Percentiles rank a stretch among this genome's conserved stretches.
Conservation (phyloP, 345 rosid genomes). For the Microcos paniculata region DNA sequence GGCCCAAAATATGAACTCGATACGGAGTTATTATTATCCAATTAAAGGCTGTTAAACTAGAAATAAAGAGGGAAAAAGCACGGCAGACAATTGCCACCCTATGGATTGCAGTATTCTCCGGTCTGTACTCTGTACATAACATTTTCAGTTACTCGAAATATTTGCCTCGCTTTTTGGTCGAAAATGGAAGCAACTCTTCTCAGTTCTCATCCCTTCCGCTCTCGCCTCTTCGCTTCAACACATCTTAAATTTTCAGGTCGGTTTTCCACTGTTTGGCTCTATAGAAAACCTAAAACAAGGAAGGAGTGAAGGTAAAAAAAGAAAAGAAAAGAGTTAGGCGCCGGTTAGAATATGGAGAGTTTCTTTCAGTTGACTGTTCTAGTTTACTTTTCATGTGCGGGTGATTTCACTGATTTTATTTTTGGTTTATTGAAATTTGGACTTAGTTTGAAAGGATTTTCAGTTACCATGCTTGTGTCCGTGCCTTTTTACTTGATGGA, state of each 20-base stretch:
- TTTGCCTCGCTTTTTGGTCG: background rate
- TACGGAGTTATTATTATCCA: too few species aligned
- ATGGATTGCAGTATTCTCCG: background rate
- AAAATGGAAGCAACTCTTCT: conserved; percentile 42
- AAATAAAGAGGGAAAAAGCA: too few species aligned
- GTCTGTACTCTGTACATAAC: background rate
- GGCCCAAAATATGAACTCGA: too few species aligned
- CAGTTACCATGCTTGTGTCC: background rate
- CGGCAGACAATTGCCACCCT: too few species aligned
- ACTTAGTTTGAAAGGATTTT: background rate
- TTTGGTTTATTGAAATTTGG: background rate
- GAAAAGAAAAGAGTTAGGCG: background rate
- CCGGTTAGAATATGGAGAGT: background rate
- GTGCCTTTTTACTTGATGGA: background rate
- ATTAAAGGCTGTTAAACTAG: too few species aligned
- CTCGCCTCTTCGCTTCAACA: conserved; percentile 17
- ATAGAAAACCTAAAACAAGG: conserved; percentile 1
- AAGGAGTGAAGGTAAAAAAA: background rate
- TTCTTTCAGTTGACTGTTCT: background rate
- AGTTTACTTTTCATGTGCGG: background rate
- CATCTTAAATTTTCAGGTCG: conserved; percentile 30
- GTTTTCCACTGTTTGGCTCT: conserved; percentile 8
- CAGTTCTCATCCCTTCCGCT: conserved; percentile 16
- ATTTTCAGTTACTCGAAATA: background rate
- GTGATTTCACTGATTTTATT: background rate